Evolutionary conservation across 768 basidiomycete species (phyloP).

Genomic region (Tylopilus sp.): DNA sequence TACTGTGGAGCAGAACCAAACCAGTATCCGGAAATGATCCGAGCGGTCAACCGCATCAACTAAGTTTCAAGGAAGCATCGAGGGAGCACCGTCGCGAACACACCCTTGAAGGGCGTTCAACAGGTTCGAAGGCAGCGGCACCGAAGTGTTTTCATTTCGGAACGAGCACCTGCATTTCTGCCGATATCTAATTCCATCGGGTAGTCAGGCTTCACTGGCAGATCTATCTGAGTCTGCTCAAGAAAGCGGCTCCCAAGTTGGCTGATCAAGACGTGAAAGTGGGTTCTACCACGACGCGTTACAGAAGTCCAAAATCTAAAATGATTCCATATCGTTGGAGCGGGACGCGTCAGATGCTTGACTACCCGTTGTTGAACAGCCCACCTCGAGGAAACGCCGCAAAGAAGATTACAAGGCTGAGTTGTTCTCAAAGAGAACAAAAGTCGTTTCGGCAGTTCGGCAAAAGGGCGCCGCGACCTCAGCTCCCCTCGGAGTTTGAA

Average conservation of each 20-base stretch:
- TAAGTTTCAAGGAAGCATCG: too few relatives aligned
- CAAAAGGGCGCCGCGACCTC: constrained; percentile 16
- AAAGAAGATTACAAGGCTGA: neutral
- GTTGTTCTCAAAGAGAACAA: constrained; percentile 6
- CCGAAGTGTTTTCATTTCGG: constrained; percentile 18
- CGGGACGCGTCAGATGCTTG: neutral
- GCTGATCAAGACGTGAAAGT: neutral
- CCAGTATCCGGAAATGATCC: neutral
- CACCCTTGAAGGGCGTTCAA: neutral
- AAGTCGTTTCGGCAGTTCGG: constrained; percentile 20
- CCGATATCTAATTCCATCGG: neutral
- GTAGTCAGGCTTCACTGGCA: neutral
- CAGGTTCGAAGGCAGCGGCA: neutral
- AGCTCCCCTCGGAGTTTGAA: constrained; percentile 17
- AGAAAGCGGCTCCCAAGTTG: neutral
- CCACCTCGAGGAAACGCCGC: neutral
- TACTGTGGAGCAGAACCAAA: neutral
- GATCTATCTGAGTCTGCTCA: constrained; percentile 2
- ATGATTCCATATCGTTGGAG: neutral
- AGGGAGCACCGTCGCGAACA: too few relatives aligned
- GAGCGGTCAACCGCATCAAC: too few relatives aligned
- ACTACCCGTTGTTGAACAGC: neutral
- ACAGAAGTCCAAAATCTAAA: neutral
- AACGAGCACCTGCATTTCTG: neutral
- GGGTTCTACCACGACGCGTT: neutral